phyloP scores from a whole-genome alignment of 2,329 filamentous ascomycete species.

The Colletotrichum scovillei region DNA sequence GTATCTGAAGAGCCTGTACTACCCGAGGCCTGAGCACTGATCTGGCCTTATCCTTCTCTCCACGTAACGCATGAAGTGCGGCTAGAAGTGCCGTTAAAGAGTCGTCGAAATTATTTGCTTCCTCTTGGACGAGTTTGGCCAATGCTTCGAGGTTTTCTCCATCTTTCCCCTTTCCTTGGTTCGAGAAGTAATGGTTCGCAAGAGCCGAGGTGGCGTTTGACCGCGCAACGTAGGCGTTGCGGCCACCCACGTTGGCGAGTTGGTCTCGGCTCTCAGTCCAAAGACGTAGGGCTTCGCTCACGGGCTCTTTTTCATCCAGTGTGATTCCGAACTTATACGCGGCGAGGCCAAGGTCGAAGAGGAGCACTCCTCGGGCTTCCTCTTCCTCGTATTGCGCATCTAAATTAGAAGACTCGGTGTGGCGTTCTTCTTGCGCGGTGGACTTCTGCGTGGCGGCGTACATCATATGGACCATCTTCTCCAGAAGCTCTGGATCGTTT shows the following conservation, averaged over 20 bases:
- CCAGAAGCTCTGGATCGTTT: neutral
- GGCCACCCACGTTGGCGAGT: neutral
- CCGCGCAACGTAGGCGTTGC: neutral
- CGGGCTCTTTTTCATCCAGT: neutral
- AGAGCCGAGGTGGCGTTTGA: neutral
- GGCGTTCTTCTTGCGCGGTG: neutral
- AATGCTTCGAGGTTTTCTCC: neutral
- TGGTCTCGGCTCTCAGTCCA: neutral
- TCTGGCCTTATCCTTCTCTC: neutral
- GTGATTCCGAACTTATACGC: neutral
- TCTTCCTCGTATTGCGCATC: neutral
- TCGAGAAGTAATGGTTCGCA: neutral
- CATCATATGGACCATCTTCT: neutral
- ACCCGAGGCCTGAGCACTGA: neutral
- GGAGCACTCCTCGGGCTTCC: neutral
- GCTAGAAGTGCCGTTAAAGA: neutral
- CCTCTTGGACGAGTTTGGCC: neutral
- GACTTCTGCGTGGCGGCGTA: neutral
- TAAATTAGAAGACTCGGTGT: neutral
- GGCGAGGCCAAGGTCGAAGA: neutral
- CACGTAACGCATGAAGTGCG: neutral
- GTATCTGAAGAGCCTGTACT: neutral
- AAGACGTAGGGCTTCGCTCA: neutral
- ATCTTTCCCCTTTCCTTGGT: neutral
- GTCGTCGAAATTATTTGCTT: neutral